Evolutionary conservation across 805 yeast genomes (phyloP), one percentile per base, ranked within the genome.

Genomic region (Pichia cabralensis): DNA sequence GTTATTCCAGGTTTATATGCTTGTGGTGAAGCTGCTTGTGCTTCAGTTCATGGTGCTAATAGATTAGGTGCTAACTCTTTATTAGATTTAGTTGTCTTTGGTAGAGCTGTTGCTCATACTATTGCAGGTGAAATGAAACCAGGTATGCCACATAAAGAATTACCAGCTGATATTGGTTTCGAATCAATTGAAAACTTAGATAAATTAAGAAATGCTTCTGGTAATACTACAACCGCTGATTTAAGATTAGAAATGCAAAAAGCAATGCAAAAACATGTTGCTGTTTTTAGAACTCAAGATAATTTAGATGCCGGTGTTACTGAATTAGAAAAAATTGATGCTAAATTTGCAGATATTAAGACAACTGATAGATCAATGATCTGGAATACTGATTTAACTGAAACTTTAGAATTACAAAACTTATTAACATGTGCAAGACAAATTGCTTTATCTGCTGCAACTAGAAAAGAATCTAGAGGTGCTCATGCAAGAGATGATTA

Each of bases 21-120:
- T 12, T 86, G 96, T 69, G 98, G 98, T 72, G 98, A 89, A 70
- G 88, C 94, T 47, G 98, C 96, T 29, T 89, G 96, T 74, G 97
- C 95, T 43, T 86, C 96, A 23, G 98, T 89, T 40, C 98, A 89
- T 60, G 98, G 98, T 67, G 98, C 98, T 44, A 89, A 89, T 75
- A 86, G 98, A 72, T 73, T 89, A 49, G 98, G 98, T 63, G 98
- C 98, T 47, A 89, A 89, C 76, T 92, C 98, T 9, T 69, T 89
- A 52, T 76, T 89, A 53, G 98, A 89, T 65, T 69, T 89, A 61
- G 98, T 89, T 44, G 97, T 89, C 45, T 89, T 89, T 55, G 98
- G 98, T 55, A 84, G 98, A 71, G 97, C 97, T 47, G 97, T 89
- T 31, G 79, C 96, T 34, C 92, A 85, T 63, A 83, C 95, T 38